These are phyloP conservation scores for Hygrophila difformis DNA, from an alignment of 257 asterid species.

Conservation along the genomic window DNA sequence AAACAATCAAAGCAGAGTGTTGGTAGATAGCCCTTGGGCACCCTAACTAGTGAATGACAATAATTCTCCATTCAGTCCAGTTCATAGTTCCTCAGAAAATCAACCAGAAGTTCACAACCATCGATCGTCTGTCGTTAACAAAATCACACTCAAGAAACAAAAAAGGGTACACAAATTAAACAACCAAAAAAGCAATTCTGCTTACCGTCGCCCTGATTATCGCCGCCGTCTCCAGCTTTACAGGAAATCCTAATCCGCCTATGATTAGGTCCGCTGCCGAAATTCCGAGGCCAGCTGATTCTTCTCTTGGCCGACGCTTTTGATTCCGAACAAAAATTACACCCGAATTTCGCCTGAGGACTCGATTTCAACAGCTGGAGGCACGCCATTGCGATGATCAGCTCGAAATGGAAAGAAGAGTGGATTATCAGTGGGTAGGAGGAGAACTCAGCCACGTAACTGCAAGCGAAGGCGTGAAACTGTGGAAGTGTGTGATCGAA, in stretches of 20 bases:
- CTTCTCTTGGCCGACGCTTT: conserved; percentile 17
- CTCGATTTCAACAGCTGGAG: conserved; percentile 50
- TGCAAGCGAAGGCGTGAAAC: no score
- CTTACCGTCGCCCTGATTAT: conserved; percentile 47
- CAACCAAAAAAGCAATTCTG: conserved; percentile 1
- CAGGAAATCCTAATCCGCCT: conserved; percentile 42
- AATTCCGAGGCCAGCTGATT: conserved; percentile 24
- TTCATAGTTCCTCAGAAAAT: no score
- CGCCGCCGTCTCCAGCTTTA: conserved; percentile 37
- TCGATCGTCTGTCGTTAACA: no score
- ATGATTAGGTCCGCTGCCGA: conserved; percentile 15
- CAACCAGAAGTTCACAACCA: no score
- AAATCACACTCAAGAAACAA: not conserved
- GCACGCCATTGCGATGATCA: conserved; percentile 43
- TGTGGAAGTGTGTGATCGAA: no score
- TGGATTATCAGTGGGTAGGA: no score
- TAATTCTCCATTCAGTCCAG: no score
- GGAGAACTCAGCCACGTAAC: no score
- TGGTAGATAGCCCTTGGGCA: no score
- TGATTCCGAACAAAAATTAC: conserved; percentile 23
- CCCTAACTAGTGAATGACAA: no score
- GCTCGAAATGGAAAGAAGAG: no score
- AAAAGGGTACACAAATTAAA: not conserved
- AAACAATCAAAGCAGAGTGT: no score
- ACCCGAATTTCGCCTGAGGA: conserved; percentile 28